Base-by-base conservation (phyloP, 768 basidiomycete species). In the Amanita molliuscula region DNA sequence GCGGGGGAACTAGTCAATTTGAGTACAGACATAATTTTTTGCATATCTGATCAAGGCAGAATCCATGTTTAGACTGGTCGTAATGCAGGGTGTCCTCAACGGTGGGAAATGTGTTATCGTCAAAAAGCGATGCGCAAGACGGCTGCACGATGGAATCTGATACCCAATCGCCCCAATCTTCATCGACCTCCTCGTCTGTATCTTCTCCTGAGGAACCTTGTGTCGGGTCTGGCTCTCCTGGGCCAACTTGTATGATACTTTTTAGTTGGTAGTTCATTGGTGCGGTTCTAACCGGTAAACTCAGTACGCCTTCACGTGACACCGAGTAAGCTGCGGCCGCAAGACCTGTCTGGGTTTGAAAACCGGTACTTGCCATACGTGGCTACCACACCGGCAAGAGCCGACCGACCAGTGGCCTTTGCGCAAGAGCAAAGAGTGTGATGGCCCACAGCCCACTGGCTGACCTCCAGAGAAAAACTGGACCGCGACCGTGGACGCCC, bases 91-190 rank as follows among this genome's bases (percentile, higher is more conserved):
- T 75, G n/a, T 76, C 78, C 21, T 75, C 63, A 20, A 75, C 79
- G 0, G 81, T 79, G 31, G 75, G 63, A 53, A 92, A 75, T 1
- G 66, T 63, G 34, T 71, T 75, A 57, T 81, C 75, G 23, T 87
- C 86, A 60, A 94, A 93, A 21, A 94, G 74, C 0, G 90, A 90
- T 57, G 64, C 69, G 63, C 84, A 88, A 8, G 76, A 61, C 41
- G 68, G 72, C 38, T 69, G 70, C 44, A 63, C 63, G 37, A 67
- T 67, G 16, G 81, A 80, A 64, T 88, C 87, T 13, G 84, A 85
- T 10, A 78, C 69, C 88, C 87, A 90, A 59, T 88, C 88, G 43
- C 85, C 83, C 73, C 82, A 89, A 47, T 72, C 81, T 54, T 85
- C 69, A 34, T 88, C 83, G 13, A 72, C 66, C 9, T 72, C 72